Evolutionary conservation across 1,284 basidiomycete species (phyloP).

Genomic region (Blastosporella zonata): DNA sequence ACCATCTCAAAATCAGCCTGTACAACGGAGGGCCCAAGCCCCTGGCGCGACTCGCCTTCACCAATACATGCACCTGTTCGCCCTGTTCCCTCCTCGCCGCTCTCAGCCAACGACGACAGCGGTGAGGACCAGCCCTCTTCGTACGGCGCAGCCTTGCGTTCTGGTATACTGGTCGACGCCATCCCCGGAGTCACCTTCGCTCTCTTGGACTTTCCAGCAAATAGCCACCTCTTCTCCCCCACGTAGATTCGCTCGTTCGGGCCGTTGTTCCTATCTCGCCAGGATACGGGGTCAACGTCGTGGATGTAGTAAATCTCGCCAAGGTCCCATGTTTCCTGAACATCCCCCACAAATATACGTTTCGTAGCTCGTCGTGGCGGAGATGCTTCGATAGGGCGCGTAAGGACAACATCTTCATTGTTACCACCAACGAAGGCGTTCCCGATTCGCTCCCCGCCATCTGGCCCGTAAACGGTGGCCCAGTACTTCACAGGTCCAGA

Average conservation of each 20-base stretch:
- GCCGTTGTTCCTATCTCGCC: conserved; percentile 10
- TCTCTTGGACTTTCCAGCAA: neutral
- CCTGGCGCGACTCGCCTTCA: conserved; percentile 20
- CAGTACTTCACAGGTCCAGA: conserved; percentile 21
- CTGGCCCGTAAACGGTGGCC: conserved; percentile 26
- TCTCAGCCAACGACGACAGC: conserved; percentile 14
- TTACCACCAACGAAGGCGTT: conserved; percentile 17
- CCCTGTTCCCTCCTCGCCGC: neutral
- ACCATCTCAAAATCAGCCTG: conserved; percentile 20
- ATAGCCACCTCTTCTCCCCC: conserved; percentile 19
- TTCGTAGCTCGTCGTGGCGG: conserved; percentile 5
- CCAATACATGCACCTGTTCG: conserved; percentile 1
- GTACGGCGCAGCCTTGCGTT: neutral
- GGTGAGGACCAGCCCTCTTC: conserved; percentile 12
- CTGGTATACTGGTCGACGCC: neutral
- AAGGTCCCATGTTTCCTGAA: conserved; percentile 28
- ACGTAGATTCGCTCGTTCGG: conserved; percentile 18
- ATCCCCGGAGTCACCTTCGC: too few relatives aligned
- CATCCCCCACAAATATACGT: conserved; percentile 29
- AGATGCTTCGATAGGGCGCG: conserved; percentile 4
- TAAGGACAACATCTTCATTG: conserved; percentile 13
- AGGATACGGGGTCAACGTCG: conserved; percentile 14
- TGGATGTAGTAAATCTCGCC: conserved; percentile 15
- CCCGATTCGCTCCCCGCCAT: conserved; percentile 24
- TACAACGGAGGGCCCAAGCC: conserved; percentile 5